Conservation (phyloP, 192 early-diverging fungal species). For the Chytriomyces sp. region DNA sequence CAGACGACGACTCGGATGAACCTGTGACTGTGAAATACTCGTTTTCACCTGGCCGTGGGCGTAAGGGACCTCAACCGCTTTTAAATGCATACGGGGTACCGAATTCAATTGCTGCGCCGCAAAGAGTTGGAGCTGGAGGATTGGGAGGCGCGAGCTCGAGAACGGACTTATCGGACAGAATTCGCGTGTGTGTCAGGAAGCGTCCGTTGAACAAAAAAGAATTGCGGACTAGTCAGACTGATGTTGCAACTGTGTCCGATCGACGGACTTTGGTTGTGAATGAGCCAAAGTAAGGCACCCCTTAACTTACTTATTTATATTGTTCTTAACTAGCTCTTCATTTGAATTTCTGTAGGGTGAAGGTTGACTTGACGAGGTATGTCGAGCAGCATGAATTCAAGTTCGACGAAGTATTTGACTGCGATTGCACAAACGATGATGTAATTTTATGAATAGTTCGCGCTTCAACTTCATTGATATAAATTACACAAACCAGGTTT, state of each 20-base stretch:
- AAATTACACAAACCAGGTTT: constrained; percentile 56
- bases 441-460: constrained; percentile 45
- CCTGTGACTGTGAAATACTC: constrained; percentile 25
- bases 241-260: constrained; percentile 74
- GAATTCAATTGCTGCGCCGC: constrained; percentile 6
- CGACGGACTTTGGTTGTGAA: constrained; percentile 79
- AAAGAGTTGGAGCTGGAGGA: not conserved
- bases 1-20: constrained; percentile 16
- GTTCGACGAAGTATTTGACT: constrained; percentile 97
- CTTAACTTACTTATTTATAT: constrained; percentile 21
- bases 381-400: constrained; percentile 92
- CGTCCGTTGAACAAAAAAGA: constrained; percentile 92
- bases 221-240: constrained; percentile 76
- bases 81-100: constrained; percentile 83
- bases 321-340: not conserved
- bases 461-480: not conserved
- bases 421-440: constrained; percentile 76
- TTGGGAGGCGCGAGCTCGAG: not conserved
- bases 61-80: constrained; percentile 43
- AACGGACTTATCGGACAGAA: constrained; percentile 76
- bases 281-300: constrained; percentile 83
- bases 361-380: constrained; percentile 94
- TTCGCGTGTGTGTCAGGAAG: constrained; percentile 97
- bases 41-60: constrained; percentile 5
- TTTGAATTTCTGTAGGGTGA: constrained; percentile 61